Percentiles rank a stretch among this genome's conserved stretches.
Conservation (phyloP, 306 rosid genomes). For the Begonia masoniana region DNA sequence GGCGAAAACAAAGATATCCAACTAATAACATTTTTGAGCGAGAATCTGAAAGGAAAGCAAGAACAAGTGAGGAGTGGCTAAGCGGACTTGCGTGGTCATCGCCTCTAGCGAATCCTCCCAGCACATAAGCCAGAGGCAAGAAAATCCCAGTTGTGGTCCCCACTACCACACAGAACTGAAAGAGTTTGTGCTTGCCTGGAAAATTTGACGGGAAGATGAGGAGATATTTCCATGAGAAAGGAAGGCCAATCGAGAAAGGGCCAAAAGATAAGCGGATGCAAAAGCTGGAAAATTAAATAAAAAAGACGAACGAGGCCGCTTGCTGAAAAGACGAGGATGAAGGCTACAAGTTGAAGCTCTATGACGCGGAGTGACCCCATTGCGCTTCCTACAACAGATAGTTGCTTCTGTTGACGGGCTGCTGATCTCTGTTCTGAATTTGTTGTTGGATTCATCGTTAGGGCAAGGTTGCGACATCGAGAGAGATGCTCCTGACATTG, state of each 20-base stretch:
- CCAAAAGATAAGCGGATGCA: conserved; percentile 44
- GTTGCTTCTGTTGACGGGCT: neutral
- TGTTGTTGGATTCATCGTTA: no score
- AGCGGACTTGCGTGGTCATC: conserved; percentile 59
- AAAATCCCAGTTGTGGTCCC: conserved; percentile 64
- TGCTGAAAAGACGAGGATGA: conserved; percentile 71
- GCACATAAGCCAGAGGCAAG: conserved; percentile 64
- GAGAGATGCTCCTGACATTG: no score
- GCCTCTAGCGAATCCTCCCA: conserved; percentile 84
- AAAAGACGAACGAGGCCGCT: conserved; percentile 71
- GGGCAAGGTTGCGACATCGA: no score
- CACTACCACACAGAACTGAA: conserved; percentile 41
- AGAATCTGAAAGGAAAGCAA: conserved; percentile 63
- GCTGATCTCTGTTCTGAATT: no score
- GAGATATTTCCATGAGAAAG: conserved; percentile 19
- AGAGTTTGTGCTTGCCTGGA: conserved; percentile 35
- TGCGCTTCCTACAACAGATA: conserved; percentile 18
- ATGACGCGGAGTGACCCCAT: conserved; percentile 78
- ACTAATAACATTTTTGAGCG: conserved; percentile 55
- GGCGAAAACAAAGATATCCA: conserved; percentile 71
- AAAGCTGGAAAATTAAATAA: conserved; percentile 52
- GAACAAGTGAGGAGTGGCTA: conserved; percentile 71
- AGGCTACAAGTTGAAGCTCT: conserved; percentile 80
- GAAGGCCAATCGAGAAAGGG: conserved; percentile 49
- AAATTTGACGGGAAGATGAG: conserved; percentile 21